A percentile compares a stretch with the other conserved stretches of the same genome.
Conservation (phyloP, 129 eudicot genomes). For the Tagetes patula region DNA sequence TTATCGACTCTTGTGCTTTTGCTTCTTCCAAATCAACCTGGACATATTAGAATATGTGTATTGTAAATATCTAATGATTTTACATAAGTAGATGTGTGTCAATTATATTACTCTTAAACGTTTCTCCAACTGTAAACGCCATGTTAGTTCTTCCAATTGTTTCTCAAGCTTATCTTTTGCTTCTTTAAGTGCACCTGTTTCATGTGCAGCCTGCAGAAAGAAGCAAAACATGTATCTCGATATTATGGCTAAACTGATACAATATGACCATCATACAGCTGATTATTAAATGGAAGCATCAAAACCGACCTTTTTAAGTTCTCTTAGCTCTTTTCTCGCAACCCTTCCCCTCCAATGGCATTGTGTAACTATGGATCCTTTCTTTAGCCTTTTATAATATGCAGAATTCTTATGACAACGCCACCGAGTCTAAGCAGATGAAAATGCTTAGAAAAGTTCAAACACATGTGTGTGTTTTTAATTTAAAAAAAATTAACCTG, state of each 20-base stretch:
- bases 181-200: constrained; percentile 95
- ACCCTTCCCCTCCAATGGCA: constrained; percentile 85
- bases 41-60: constrained; percentile 12
- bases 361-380: constrained; percentile 71
- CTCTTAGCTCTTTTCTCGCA: constrained; percentile 73
- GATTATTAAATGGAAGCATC: background rate
- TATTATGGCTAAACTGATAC: background rate
- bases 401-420: constrained; percentile 71
- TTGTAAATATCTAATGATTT: constrained; percentile 1
- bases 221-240: constrained; percentile 8
- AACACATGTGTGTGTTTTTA: background rate
- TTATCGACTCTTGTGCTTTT: constrained; percentile 70
- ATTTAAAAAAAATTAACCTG: constrained; percentile 46
- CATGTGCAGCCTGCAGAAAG: constrained; percentile 79
- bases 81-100: constrained; percentile 1
- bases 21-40: constrained; percentile 96
- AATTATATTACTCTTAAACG: constrained; percentile 75
- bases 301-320: constrained; percentile 73
- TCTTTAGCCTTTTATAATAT: constrained; percentile 63
- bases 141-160: constrained; percentile 90
- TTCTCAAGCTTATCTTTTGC: constrained; percentile 98
- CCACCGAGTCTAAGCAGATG: constrained; percentile 64
- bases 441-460: constrained; percentile 6
- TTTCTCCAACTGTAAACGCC: constrained; percentile 98
- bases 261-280: background rate